A percentile compares a stretch with the other conserved stretches of the same genome.
phyloP scores from a whole-genome alignment of 345 rosid genomes.

The Brassica carinata region DNA sequence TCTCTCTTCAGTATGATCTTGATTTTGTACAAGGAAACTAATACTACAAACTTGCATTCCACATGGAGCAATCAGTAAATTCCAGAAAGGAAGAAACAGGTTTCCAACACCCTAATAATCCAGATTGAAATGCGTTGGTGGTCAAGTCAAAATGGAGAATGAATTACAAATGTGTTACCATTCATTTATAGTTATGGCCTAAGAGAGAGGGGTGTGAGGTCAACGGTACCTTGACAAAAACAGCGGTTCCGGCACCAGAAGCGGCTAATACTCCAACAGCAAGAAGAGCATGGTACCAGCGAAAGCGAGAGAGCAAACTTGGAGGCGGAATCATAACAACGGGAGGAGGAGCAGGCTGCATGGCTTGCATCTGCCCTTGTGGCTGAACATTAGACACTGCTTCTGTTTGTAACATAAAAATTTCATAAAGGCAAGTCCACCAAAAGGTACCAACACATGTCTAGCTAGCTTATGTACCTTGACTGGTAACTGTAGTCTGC shows the following conservation, averaged over 20 bases:
- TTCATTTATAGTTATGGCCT: neutral
- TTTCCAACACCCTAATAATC: neutral
- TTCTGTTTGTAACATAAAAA: conserved; percentile 45
- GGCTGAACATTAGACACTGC: conserved; percentile 60
- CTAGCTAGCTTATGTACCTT: conserved; percentile 47
- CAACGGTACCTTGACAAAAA: conserved; percentile 65
- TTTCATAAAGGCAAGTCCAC: neutral
- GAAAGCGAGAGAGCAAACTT: conserved; percentile 49
- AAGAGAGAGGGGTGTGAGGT: neutral
- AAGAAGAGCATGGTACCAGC: conserved; percentile 82
- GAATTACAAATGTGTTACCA: neutral
- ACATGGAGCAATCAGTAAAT: conserved; percentile 4
- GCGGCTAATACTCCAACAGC: conserved; percentile 79
- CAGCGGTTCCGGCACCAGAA: conserved; percentile 89
- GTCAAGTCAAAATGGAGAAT: neutral
- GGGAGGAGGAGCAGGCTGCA: conserved; percentile 69
- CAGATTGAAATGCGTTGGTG: neutral
- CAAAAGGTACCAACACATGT: too few relatives aligned
- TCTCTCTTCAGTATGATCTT: conserved; percentile 10
- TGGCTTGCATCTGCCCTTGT: conserved; percentile 53
- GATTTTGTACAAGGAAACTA: neutral
- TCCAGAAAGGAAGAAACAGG: neutral
- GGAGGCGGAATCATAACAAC: conserved; percentile 44
- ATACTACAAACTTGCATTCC: conserved; percentile 5
- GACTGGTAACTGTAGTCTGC: conserved; percentile 52